Conservation (phyloP, 495 filamentous ascomycete genomes). For the Margaritispora aquatica region DNA sequence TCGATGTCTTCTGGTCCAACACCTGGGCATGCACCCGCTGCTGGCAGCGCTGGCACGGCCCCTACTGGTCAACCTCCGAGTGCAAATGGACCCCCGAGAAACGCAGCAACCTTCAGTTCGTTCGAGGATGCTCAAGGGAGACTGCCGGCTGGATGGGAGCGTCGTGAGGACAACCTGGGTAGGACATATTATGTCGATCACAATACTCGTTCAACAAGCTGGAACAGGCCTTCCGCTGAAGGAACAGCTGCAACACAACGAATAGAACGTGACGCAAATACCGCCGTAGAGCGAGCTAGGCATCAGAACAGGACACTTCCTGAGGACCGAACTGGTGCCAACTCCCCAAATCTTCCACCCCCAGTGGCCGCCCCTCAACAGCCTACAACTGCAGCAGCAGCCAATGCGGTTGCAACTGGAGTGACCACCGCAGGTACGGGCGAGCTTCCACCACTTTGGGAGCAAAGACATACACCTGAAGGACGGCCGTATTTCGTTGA, state of each 20-base stretch:
- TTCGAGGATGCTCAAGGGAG: constrained; percentile 94
- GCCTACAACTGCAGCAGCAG: constrained; percentile 46
- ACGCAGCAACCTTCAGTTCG: constrained; percentile 65
- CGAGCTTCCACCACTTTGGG: constrained; percentile 93
- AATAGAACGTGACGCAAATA: constrained; percentile 76
- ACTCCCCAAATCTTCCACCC: constrained; percentile 74
- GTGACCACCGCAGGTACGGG: constrained; percentile 92
- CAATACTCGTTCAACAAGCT: constrained; percentile 94
- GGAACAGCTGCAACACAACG: constrained; percentile 76
- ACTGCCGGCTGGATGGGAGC: constrained; percentile 90
- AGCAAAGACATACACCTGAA: constrained; percentile 91
- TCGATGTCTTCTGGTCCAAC: constrained; percentile 23
- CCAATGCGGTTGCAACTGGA: constrained; percentile 89
- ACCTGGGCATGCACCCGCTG: constrained; percentile 24
- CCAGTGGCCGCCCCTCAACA: constrained; percentile 48
- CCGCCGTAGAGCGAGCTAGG: constrained; percentile 81
- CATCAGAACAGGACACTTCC: constrained; percentile 95
- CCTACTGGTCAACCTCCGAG: constrained; percentile 20
- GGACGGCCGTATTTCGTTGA: constrained; percentile 97
- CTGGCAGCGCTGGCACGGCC: constrained; percentile 19
- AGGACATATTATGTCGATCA: constrained; percentile 99
- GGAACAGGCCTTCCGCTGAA: constrained; percentile 78
- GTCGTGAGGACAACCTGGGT: constrained; percentile 90
- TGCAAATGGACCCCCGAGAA: constrained; percentile 30
- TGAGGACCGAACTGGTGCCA: constrained; percentile 91